Conservation (phyloP, 257 asterid species). For the Perilla frutescens region DNA sequence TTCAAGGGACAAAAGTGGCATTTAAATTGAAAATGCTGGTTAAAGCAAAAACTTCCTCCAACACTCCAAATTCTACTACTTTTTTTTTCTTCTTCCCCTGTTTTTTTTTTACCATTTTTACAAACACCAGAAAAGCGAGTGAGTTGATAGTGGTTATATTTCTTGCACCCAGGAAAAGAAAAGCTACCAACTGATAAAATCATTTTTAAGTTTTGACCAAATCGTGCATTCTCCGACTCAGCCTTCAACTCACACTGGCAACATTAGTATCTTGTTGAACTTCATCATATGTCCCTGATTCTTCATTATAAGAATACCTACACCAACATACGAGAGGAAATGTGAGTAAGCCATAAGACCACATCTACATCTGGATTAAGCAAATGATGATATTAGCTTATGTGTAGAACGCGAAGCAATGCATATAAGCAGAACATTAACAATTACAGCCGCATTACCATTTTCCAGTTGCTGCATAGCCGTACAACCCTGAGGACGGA, state of each 20-base stretch:
- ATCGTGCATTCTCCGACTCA: not conserved
- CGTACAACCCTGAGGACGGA: constrained; percentile 83
- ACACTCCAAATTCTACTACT: not conserved
- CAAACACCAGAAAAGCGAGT: not conserved
- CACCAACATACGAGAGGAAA: not conserved
- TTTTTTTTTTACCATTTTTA: not conserved
- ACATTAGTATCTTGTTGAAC: constrained; percentile 52
- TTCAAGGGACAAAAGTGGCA: not conserved
- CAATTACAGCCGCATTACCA: constrained; percentile 54
- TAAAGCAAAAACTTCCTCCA: not conserved
- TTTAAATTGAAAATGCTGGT: not conserved
- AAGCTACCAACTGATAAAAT: not conserved
- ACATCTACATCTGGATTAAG: not conserved
- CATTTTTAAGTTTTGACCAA: not conserved
- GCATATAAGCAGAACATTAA: not conserved
- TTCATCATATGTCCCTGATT: constrained; percentile 69
- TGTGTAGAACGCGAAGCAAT: not conserved
- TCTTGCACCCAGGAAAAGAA: not conserved
- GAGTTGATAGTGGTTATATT: not conserved
- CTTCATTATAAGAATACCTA: constrained; percentile 82
- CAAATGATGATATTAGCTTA: constrained; percentile 1
- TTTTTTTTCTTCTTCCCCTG: not conserved
- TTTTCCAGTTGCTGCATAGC: constrained; percentile 83
- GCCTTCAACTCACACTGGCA: constrained; percentile 41
- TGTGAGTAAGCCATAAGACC: constrained; percentile 22